Conservation (phyloP, 176 grass and related monocot genomes). For the Bonia amplexicaulis region DNA sequence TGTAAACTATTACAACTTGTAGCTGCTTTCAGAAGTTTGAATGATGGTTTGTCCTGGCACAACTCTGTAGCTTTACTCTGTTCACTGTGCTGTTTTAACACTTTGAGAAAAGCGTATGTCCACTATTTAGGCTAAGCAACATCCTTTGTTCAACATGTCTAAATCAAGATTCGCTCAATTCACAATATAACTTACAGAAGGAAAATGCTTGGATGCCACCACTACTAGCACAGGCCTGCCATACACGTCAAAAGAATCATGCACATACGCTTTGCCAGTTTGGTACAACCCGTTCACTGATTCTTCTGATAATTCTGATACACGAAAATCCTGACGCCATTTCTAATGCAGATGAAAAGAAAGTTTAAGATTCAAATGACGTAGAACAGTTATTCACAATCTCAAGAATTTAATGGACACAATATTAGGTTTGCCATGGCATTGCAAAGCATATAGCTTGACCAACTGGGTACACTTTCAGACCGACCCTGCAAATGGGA, state of each 20-base stretch:
- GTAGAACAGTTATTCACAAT: not conserved
- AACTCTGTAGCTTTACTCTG: not conserved
- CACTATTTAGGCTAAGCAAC: not conserved
- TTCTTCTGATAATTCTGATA: constrained; percentile 69
- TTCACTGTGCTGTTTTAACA: not conserved
- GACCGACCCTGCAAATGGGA: not conserved
- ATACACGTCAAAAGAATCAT: constrained; percentile 63
- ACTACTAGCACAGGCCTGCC: constrained; percentile 77
- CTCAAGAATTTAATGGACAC: not conserved
- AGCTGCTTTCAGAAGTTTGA: not conserved
- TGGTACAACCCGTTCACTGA: constrained; percentile 58
- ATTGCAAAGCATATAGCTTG: constrained; percentile 1
- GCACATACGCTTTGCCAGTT: constrained; percentile 85
- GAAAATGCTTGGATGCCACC: constrained; percentile 74
- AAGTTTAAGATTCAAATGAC: not conserved
- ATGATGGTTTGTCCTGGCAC: not conserved
- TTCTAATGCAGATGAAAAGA: constrained; percentile 57
- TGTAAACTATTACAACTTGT: not conserved
- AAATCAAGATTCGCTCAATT: not conserved
- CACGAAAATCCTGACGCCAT: constrained; percentile 72
- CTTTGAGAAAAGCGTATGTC: not conserved
- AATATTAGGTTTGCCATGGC: not conserved
- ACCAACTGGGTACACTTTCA: not conserved
- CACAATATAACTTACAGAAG: constrained; percentile 40
- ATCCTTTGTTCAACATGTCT: not conserved